Evolutionary conservation across 805 yeast species (phyloP).

Genomic region (Nakazawaea ambrosiae): DNA sequence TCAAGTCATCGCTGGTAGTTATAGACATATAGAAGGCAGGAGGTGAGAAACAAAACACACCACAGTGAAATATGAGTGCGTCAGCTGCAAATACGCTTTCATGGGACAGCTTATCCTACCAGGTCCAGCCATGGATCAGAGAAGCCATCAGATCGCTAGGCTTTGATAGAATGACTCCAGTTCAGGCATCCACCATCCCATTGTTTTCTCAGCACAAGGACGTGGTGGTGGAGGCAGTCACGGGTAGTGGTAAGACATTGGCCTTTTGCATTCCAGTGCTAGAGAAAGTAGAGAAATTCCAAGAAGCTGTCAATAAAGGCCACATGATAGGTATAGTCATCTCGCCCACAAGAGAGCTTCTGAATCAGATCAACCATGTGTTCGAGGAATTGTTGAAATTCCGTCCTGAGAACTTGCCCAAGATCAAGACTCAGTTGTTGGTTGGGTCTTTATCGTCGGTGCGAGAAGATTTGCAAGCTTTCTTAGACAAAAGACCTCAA

Average conservation of each 20-base stretch:
- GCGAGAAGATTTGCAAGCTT: slow-evolving; percentile 64
- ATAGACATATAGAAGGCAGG: too few species aligned
- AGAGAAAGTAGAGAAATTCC: slow-evolving; percentile 46
- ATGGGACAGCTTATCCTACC: slow-evolving; percentile 52
- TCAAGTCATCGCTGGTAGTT: too few species aligned
- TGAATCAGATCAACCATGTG: slow-evolving; percentile 66
- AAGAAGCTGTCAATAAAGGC: slow-evolving; percentile 42
- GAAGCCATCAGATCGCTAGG: slow-evolving; percentile 74
- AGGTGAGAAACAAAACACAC: too few species aligned
- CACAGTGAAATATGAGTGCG: too few species aligned
- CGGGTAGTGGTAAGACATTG: slow-evolving; percentile 98
- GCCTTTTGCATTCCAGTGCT: slow-evolving; percentile 80
- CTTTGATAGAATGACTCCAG: slow-evolving; percentile 85
- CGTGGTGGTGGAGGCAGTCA: slow-evolving; percentile 94
- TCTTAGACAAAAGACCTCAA: slow-evolving; percentile 52
- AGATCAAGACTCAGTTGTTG: slow-evolving; percentile 50
- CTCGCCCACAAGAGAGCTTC: slow-evolving; percentile 62
- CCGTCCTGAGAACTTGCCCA: slow-evolving; percentile 37
- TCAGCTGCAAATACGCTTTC: too few species aligned
- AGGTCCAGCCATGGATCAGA: slow-evolving; percentile 60
- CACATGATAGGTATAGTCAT: slow-evolving; percentile 66
- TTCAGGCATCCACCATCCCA: slow-evolving; percentile 93
- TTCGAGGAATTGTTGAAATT: slow-evolving; percentile 50
- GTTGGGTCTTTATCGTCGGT: slow-evolving; percentile 60
- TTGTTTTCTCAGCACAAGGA: slow-evolving; percentile 78